Conservation (phyloP, 2,329 filamentous ascomycete genomes). For the Alternaria atra region DNA sequence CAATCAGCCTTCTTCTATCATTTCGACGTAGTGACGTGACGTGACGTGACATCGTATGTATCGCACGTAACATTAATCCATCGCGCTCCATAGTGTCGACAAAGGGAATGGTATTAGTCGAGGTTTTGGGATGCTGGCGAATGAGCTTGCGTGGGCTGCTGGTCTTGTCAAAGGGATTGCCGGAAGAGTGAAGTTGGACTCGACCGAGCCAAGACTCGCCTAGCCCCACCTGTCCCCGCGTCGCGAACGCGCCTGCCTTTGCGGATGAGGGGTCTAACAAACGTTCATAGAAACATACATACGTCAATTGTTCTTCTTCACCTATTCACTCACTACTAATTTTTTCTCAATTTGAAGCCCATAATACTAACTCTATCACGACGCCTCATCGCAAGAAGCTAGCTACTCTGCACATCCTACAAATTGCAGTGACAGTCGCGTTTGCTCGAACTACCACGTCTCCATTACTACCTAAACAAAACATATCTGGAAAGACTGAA, state of each 20-base stretch:
- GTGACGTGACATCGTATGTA: neutral
- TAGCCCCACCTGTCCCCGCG: slow-evolving; percentile 23
- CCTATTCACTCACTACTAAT: too few species aligned
- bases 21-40: neutral
- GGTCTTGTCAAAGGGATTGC: slow-evolving; percentile 22
- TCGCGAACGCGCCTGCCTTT: slow-evolving; percentile 26
- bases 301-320: neutral
- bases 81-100: neutral
- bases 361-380: neutral
- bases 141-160: slow-evolving; percentile 8
- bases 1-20: neutral
- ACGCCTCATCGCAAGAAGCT: neutral
- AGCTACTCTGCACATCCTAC: neutral
- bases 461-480: neutral
- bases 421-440: neutral
- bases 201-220: slow-evolving; percentile 24
- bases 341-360: neutral
- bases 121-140: neutral
- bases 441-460: neutral
- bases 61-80: neutral
- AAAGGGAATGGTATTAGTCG: neutral
- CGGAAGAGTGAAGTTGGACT: slow-evolving; percentile 22
- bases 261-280: slow-evolving; percentile 19
- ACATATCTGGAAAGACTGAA: neutral
- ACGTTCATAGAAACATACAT: neutral